phyloP scores from a whole-genome alignment of 106 monocot species.

The Chionographis japonica region DNA sequence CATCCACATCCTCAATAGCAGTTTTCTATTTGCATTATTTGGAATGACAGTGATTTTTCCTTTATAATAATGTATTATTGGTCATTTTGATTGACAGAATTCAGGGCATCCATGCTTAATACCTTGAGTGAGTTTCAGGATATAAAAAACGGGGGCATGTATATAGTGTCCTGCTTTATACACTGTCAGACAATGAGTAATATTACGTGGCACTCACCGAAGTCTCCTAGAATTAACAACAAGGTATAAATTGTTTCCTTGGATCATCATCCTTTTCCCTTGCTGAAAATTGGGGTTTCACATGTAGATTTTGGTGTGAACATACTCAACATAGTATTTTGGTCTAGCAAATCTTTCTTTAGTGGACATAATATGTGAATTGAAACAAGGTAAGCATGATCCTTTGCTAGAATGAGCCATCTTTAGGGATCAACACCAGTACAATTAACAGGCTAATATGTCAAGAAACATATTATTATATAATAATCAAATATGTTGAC shows the following conservation, averaged over 20 bases:
- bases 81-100: slow-evolving; percentile 33
- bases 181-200: slow-evolving; percentile 74
- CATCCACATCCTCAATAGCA: not conserved
- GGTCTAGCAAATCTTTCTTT: too few relatives aligned
- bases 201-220: slow-evolving; percentile 74
- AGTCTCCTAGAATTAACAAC: slow-evolving; percentile 59
- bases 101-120: slow-evolving; percentile 48
- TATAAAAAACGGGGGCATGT: slow-evolving; percentile 49
- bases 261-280: not conserved
- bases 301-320: too few relatives aligned
- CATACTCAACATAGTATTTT: too few relatives aligned
- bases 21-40: not conserved
- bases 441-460: too few relatives aligned
- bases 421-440: too few relatives aligned
- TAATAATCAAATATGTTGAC: too few relatives aligned
- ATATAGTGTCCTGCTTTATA: slow-evolving; percentile 73
- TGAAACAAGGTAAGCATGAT: too few relatives aligned
- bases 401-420: too few relatives aligned
- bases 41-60: not conserved
- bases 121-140: slow-evolving; percentile 47
- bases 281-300: too few relatives aligned
- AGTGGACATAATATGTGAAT: too few relatives aligned
- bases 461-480: too few relatives aligned
- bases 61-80: not conserved
- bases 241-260: slow-evolving; percentile 42